phyloP scores from a whole-genome alignment of 495 filamentous ascomycete genomes.

The Xylaria cubensis region DNA sequence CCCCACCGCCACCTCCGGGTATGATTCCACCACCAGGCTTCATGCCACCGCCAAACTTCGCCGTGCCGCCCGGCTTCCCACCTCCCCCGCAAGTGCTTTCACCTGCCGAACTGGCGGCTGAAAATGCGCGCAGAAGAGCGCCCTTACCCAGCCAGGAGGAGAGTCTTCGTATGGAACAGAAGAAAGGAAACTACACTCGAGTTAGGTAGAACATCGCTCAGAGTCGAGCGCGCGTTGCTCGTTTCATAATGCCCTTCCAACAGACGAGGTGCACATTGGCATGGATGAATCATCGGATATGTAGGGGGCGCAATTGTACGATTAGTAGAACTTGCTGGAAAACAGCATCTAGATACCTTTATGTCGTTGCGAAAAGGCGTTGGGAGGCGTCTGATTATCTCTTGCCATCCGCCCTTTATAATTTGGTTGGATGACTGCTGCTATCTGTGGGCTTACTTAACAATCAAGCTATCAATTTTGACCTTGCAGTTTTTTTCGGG shows the following conservation, averaged over 20 bases:
- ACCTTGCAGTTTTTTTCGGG: not conserved
- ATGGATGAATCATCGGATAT: not conserved
- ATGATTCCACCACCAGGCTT: slow-evolving; percentile 52
- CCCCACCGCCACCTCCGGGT: slow-evolving; percentile 54
- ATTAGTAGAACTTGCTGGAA: slow-evolving; percentile 7
- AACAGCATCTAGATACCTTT: slow-evolving; percentile 15
- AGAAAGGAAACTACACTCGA: slow-evolving; percentile 66
- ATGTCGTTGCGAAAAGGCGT: slow-evolving; percentile 11
- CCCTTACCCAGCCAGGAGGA: slow-evolving; percentile 85
- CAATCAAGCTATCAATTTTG: not conserved
- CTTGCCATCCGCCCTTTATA: not conserved
- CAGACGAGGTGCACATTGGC: no score
- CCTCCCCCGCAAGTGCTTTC: slow-evolving; percentile 43
- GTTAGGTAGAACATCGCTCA: slow-evolving; percentile 45
- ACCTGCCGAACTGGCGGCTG: slow-evolving; percentile 36
- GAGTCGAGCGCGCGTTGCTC: not conserved
- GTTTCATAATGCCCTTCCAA: no score
- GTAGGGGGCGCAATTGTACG: not conserved
- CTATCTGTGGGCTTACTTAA: not conserved
- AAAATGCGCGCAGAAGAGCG: slow-evolving; percentile 56
- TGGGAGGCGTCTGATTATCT: slow-evolving; percentile 3
- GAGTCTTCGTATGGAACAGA: slow-evolving; percentile 77
- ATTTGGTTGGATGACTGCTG: not conserved
- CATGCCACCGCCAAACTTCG: slow-evolving; percentile 58
- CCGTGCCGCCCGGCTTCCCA: slow-evolving; percentile 59